A percentile compares a stretch with the other conserved stretches of the same genome.
phyloP scores from a whole-genome alignment of 2,329 filamentous ascomycete species.

The Lasiodiplodia sp. region DNA sequence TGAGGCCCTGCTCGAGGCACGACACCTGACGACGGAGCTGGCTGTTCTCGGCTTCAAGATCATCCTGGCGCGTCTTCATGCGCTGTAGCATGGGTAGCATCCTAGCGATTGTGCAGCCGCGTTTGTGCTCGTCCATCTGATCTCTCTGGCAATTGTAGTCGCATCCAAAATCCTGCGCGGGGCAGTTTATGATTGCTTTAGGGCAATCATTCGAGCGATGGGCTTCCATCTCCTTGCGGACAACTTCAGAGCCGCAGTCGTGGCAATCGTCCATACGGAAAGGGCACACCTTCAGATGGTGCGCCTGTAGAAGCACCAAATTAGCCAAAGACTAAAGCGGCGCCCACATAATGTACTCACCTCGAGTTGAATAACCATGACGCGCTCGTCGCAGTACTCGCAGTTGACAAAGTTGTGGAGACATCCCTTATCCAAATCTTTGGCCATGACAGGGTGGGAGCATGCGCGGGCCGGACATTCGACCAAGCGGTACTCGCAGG shows the following conservation, averaged over 20 bases:
- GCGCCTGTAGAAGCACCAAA: conserved; percentile 44
- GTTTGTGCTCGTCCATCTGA: conserved; percentile 50
- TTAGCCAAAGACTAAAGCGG: conserved; percentile 38
- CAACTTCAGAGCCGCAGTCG: conserved; percentile 51
- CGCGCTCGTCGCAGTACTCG: conserved; percentile 58
- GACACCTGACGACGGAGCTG: conserved; percentile 53
- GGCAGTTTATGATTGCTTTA: conserved; percentile 52
- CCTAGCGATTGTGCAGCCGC: conserved; percentile 54
- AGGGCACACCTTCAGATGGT: conserved; percentile 58
- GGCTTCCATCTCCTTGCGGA: conserved; percentile 50
- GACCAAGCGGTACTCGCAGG: conserved; percentile 64
- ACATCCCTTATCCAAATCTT: conserved; percentile 61
- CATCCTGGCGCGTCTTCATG: conserved; percentile 49
- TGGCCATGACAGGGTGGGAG: conserved; percentile 60
- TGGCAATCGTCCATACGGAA: conserved; percentile 55
- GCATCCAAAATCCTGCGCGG: conserved; percentile 55
- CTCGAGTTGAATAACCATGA: conserved; percentile 64
- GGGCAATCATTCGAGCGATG: conserved; percentile 53
- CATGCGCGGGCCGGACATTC: conserved; percentile 61
- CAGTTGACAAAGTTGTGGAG: conserved; percentile 62
- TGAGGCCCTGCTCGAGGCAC: conserved; percentile 55
- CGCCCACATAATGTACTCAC: conserved; percentile 38
- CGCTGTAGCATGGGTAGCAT: conserved; percentile 51
- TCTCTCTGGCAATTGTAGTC: conserved; percentile 48
- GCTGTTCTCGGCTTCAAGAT: conserved; percentile 53